Evolutionary conservation across 768 basidiomycete species (phyloP), one percentile per base, ranked within the genome.

Genomic region (Pisolithus orientalis): DNA sequence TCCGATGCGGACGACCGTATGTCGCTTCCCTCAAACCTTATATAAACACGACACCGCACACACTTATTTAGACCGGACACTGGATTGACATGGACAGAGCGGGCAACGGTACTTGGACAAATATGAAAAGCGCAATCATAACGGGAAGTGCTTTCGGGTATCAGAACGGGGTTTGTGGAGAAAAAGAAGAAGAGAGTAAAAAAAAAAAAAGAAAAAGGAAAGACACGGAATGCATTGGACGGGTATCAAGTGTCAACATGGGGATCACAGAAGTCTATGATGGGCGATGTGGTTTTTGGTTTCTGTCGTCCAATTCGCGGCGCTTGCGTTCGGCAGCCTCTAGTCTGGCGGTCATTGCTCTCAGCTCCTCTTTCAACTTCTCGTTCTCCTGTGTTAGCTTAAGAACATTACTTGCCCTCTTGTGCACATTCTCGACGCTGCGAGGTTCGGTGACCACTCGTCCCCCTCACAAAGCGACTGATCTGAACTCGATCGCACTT

Each of bases 351-450:
- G 79, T 75, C 83, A 90, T 85, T 47, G 81, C 85, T 62, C 75
- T 81, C 62, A 91, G 76, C 68, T 89, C 82, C 47, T 78, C 83
- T 68, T 85, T 83, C 54, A 91, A 72, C 66, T 83, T 85, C 66
- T 87, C 84, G 65, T 90, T 85, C 74, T 91, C 88, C 70, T 85
- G 76, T 21, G 84, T 76, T 34, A 91, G 74, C 62, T 85, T 87
- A 62, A 87, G 65, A 53, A 90, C 85, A 66, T 85, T 89, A 60
- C 84, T 86, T 39, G 81, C 83, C 55, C 88, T 82, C 69, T 89
- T 90, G 64, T 86, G 73, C 57, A 78, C 65, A 52, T 66, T 68
- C 56, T 72, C 67, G 31, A 25, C 56, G 44, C 67, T 69, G 57
- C 49, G 52, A 47, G 38, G 45, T 51, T 64, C 59, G 60, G 62